Evolutionary conservation across 2,329 filamentous ascomycete species (phyloP).

Genomic region (Fusarium liriodendri): DNA sequence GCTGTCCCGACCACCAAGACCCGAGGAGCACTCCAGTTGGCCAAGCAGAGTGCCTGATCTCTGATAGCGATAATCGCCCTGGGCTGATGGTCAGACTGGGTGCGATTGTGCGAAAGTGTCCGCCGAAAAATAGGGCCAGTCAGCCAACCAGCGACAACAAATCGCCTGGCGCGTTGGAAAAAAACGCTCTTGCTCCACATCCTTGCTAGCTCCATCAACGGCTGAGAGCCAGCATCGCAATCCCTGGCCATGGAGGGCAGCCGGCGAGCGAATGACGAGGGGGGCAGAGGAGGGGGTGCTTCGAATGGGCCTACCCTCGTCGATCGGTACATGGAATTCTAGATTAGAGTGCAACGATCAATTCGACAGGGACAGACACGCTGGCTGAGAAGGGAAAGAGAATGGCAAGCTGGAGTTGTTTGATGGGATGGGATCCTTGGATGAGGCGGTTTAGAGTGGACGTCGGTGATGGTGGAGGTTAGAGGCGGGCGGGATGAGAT

Average conservation of each 20-base stretch:
- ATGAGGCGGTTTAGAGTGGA: constrained; percentile 12
- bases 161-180: constrained; percentile 26
- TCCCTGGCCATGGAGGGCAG: constrained; percentile 12
- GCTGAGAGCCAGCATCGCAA: constrained; percentile 23
- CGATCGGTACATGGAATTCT: constrained; percentile 2
- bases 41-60: constrained; percentile 25
- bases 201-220: constrained; percentile 36
- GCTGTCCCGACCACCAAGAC: constrained; percentile 38
- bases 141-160: constrained; percentile 20
- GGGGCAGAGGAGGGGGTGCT: neutral
- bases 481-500: constrained; percentile 34
- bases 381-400: neutral
- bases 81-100: constrained; percentile 36
- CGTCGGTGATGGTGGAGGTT: constrained; percentile 24
- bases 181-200: constrained; percentile 30
- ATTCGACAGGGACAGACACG: neutral
- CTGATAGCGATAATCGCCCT: constrained; percentile 27
- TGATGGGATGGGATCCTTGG: neutral
- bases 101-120: constrained; percentile 22
- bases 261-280: neutral
- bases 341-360: neutral
- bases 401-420: constrained; percentile 14
- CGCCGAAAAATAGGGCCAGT: constrained; percentile 9
- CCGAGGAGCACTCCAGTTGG: constrained; percentile 30
- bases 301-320: constrained; percentile 3